Base-by-base conservation (phyloP, 208 protist species). In the Phytomonas sp. region DNA sequence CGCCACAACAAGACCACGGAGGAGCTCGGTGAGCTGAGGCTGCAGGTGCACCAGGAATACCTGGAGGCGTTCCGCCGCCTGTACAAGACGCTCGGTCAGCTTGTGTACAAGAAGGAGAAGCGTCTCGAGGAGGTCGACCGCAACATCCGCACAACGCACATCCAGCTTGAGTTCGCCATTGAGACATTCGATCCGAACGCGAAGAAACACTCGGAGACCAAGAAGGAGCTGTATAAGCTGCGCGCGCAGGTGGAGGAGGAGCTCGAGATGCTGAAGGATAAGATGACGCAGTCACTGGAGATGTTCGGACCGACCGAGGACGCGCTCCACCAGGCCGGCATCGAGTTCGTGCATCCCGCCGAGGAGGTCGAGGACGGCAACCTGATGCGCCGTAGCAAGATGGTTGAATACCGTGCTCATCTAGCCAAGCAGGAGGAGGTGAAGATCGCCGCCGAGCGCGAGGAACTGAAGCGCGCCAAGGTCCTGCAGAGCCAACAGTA, bases 21-120 rank as follows among this genome's bases (percentile, higher is more conserved):
- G 75, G 81, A 89, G 51, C 79, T 92, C 29, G 37, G 77, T 0
- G 83, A 81, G 63, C 77, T 92, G 66, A 77, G 83, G 28, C 79
- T 92, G 64, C 76, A 87, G 80, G 76, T 89, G 67, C 86, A 92
- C 81, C 81, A 92, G 83, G 86, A 92, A 79, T 80, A 92, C 82
- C 76, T 89, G 33, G 83, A 87, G 75, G 82, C 80, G 33, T 92
- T 89, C 79, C 78, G 83, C 67, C 73, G 81, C 67, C 76, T 92
- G 73, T 92, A 92, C 86, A 83, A 86, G 68, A 92, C 86, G 26
- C 79, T 92, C 8, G 86, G 83, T 28, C 80, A 83, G 74, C 81
- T 92, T 37, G 79, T 88, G 63, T 91, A 88, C 73, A 91, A 91
- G 80, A 91, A 90, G 71, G 81, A 90, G 75, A 79, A 79, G 65